Evolutionary conservation across 2,329 filamentous ascomycete species (phyloP), one percentile per base, ranked within the genome.

Genomic region (Delphinella strobiligena): DNA sequence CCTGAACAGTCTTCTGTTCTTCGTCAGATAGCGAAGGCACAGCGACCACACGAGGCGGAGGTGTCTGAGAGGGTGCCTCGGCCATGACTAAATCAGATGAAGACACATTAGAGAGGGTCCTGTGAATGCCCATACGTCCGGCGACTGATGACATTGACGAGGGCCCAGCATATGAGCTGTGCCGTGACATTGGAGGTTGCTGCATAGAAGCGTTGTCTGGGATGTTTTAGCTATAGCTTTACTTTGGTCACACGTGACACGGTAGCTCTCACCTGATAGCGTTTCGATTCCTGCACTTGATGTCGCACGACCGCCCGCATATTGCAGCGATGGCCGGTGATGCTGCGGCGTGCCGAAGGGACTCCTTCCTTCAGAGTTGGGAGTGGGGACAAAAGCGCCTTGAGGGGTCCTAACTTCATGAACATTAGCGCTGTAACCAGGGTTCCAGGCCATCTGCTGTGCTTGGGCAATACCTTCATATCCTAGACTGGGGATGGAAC

Each of bases 281-380:
- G 63, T 61, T 41, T 69, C 66, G 62, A 69, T 67, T 34, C 63
- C 59, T 19, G 63, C 60, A 12, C 61, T 68, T 17, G 65, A 68
- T 1, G 59, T 54, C 31, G 61, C 59, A 5, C 63, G 56, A 44
- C 59, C 59, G 27, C 51, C 45, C 31, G 52, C 48, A 22, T 45
- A 41, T 15, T 40, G 33, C 12, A 46, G 36, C 5, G 41, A 42
- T 29, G 45, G 42, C 32, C 42, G 37, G 7, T 41, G 41, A 17
- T 30, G 18, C 32, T 44, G 41, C 17, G 36, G 36, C 16, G 44
- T 36, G 18, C 38, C 41, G 27, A 43, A 43, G 2, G 41, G 32
- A 34, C 36, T 42, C 18, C 31, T 40, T 19, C 9, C 10, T 19
- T 46, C 44, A 7, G 38, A 31, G 4, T 16, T 14, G 9, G 41